Base-by-base conservation (phyloP, 352 stramenopile species). In the Paralagenidium karlingii region DNA sequence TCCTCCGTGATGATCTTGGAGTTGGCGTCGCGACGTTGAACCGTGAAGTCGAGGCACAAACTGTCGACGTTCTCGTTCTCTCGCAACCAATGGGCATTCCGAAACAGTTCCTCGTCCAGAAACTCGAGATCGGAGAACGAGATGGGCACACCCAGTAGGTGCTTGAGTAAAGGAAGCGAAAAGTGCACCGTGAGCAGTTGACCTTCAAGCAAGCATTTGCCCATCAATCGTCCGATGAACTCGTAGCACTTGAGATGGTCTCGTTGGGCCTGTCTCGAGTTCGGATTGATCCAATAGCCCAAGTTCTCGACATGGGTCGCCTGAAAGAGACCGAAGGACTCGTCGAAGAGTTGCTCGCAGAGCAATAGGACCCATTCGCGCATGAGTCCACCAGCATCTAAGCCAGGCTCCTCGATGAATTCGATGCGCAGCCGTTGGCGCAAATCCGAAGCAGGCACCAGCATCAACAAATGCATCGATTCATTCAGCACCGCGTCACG, bases 241-340 rank as follows among this genome's bases (percentile, higher is more conserved):
- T 83, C 53, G 45, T 76, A 91, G 42, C 59, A 82, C 16, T 65
- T 68, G 24, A 88, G 37, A 37, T 91, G 71, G 46, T 91, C 69
- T 20, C 54, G 53, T 21, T 82, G 64, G 24, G 82, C 65, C 39
- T 83, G 57, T 7, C 31, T 47, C 18, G 75, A 86, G 49, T 80
- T 83, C 1, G 71, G 58, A 38, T 88, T 91, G 40, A 91, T 76
- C 75, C 70, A 87, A 47, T 87, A 90, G 33, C 71, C 75, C 2
- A 79, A 55, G 22, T 85, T 79, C 31, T 87, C 75, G 0, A 78
- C 71, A 34, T 82, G 63, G 2, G 75, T 86, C 16, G 59, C 43
- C 24, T 68, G 60, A 47, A 91, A 91, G 13, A 91, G 48, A 3
- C 78, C 78, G 41, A 71, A 82, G 4, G 55, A 70, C 33, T 88